Evolutionary conservation across 352 stramenopile species (phyloP), one percentile per base, ranked within the genome.

Genomic region (Phytophthora cactorum): DNA sequence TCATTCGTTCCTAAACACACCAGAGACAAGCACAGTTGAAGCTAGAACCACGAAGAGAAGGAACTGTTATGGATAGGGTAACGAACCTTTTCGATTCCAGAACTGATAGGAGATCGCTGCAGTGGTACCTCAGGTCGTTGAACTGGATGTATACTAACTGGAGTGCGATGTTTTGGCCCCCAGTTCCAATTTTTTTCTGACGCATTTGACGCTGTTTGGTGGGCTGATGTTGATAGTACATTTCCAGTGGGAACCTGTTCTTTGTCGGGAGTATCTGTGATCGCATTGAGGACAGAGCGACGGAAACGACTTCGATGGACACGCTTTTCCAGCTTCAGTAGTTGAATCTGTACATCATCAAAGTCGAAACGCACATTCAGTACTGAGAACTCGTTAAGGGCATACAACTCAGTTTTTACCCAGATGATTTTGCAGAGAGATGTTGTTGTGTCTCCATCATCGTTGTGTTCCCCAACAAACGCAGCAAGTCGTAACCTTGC

Each of bases 271-370:
- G 45, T 43, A 68, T 46, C 41, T 36, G 55, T 52, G n/a, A 79
- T 77, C 15, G 50, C 39, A 50, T 51, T 68, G 5, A 79, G 55
- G 45, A 79, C 39, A 11, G 44, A 63, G 10, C 60, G 29, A 29
- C 58, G 60, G 32, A 82, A 94, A 12, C 86, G 77, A 63, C 59
- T 81, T 9, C 81, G 79, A 54, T 87, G 77, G 27, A 91, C 84
- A 36, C 77, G 49, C 57, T 88, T 91, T 27, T 90, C 81, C 43
- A 91, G 62, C 47, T 84, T 92, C 15, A 78, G 61, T 1, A 75
- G 38, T 59, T 79, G 72, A 52, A 75, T 66, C 72, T 65, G 78
- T 47, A 58, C 22, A 70, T 28, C 17, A 75, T 3, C 75, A 80
- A 34, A 51, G 41, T 38, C 7, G 28, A 8, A 17, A 45, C 22